Percentiles rank a stretch among this genome's conserved stretches.
Conservation (phyloP, 2,329 filamentous ascomycete species). For the Fusarium tupiense region DNA sequence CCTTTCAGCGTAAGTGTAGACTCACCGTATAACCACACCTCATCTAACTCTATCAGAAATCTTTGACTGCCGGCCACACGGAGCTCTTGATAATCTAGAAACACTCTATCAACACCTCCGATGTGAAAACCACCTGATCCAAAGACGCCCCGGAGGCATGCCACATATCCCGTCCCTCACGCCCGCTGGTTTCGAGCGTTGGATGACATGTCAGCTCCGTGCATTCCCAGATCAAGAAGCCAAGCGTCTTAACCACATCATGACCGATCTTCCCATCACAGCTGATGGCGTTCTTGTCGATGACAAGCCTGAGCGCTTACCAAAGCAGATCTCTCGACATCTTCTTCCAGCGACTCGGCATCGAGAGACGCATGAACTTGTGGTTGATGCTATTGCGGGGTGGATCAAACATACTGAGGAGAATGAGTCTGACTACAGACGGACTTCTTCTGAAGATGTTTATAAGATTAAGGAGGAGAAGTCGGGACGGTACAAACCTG, state of each 20-base stretch:
- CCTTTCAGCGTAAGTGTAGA: conserved; percentile 67
- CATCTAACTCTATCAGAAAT: conserved; percentile 53
- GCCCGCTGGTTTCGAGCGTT: conserved; percentile 73
- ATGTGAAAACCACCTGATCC: conserved; percentile 74
- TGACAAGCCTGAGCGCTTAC: conserved; percentile 76
- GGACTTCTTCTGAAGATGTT: conserved; percentile 24
- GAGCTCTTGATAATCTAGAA: conserved; percentile 42
- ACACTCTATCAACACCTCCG: conserved; percentile 64
- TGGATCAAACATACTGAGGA: conserved; percentile 44
- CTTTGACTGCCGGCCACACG: conserved; percentile 56
- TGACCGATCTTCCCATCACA: conserved; percentile 75
- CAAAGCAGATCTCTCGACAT: conserved; percentile 79
- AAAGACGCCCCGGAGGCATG: conserved; percentile 58
- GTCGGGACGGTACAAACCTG: conserved; percentile 23
- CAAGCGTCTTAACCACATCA: conserved; percentile 72
- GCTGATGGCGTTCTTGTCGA: conserved; percentile 65
- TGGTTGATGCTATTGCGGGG: conserved; percentile 68
- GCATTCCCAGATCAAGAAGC: conserved; percentile 82
- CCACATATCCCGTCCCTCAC: conserved; percentile 73
- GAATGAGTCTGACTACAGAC: conserved; percentile 20
- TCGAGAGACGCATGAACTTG: conserved; percentile 63
- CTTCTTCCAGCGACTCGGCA: conserved; percentile 73
- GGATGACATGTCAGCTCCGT: conserved; percentile 77
- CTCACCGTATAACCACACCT: no score
- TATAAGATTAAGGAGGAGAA: conserved; percentile 31